Base-by-base conservation (phyloP, 129 eudicot genomes). In the Pulicaria dysenterica region DNA sequence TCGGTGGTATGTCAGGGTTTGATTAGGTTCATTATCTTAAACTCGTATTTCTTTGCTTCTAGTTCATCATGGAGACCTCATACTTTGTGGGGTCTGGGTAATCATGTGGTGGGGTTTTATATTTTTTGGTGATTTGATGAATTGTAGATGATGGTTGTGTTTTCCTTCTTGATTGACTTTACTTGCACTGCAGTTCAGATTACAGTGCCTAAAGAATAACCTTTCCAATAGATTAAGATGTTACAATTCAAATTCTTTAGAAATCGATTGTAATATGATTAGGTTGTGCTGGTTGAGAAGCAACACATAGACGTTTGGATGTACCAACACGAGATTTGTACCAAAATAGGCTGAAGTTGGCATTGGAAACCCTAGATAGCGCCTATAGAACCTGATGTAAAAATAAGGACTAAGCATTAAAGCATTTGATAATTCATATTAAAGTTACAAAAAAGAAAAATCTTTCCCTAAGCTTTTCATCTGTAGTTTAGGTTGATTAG, bases 361-460 rank as follows among this genome's bases (percentile, higher is more conserved):
- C 58, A 13, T 55, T 46, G 44, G 15, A 40, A 57, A 36, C 73
- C 72, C 79, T 75, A 75, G 58, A 56, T 65, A 37, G 57, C 16
- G 57, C 16, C 5, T 15, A 14, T 64, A 42, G 15, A 69, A 69
- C 24, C 54, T 40, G 49, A 41, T 70, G 53, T 70, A 69, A 16
- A 34, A 37, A 9, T 51, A 69, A 38, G 38, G 61, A 14, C 47
- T 17, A 69, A 50, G 61, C 74, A 53, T 53, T 39, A 10, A 69
- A 50, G 61, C 74, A 53, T 53, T 39, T 69, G 63, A 69, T 53
- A 6, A 37, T 69, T 69, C 49, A 69, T 4, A 47, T 16, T 53
- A 38, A 0, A 34, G 61, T 34, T 53, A 13, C 16, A 39, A 16
- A 16, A 51, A 69, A 13, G 10, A 39, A 16, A 16, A 51, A 69